These are phyloP conservation scores for Pilobolus umbonatus DNA, from an alignment of 192 early-diverging fungal genomes.

Conservation along the genomic window DNA sequence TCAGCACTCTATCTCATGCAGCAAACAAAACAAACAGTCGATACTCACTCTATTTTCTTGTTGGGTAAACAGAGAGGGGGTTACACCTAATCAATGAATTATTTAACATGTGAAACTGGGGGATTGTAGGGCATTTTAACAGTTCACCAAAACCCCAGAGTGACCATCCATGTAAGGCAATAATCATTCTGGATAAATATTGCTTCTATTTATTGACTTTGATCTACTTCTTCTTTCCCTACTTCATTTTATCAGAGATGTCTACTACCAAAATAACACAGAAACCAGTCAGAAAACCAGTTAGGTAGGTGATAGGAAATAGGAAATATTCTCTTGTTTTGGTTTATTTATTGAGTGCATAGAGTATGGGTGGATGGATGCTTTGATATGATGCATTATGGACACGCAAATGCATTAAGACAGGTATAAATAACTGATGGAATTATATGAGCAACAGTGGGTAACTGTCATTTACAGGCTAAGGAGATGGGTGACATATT, in stretches of 20 bases:
- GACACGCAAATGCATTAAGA: constrained; percentile 92
- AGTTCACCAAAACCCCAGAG: too few relatives aligned
- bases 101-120: too few relatives aligned
- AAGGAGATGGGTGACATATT: constrained; percentile 93
- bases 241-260: background rate
- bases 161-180: too few relatives aligned
- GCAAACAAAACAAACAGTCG: too few relatives aligned
- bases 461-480: constrained; percentile 49
- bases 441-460: background rate
- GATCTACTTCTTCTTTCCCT: constrained; percentile 2
- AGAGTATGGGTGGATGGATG: constrained; percentile 88
- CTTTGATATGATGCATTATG: constrained; percentile 96
- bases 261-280: background rate
- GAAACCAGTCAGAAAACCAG: background rate
- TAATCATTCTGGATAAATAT: background rate
- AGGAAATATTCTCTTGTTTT: background rate
- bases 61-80: too few relatives aligned
- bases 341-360: too few relatives aligned
- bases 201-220: background rate
- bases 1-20: too few relatives aligned
- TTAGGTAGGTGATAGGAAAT: constrained; percentile 5
- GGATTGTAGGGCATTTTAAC: too few relatives aligned
- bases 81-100: too few relatives aligned
- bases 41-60: too few relatives aligned
- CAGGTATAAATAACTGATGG: constrained; percentile 53